Conservation (phyloP, 345 rosid genomes). For the Dovyalis caffra region DNA sequence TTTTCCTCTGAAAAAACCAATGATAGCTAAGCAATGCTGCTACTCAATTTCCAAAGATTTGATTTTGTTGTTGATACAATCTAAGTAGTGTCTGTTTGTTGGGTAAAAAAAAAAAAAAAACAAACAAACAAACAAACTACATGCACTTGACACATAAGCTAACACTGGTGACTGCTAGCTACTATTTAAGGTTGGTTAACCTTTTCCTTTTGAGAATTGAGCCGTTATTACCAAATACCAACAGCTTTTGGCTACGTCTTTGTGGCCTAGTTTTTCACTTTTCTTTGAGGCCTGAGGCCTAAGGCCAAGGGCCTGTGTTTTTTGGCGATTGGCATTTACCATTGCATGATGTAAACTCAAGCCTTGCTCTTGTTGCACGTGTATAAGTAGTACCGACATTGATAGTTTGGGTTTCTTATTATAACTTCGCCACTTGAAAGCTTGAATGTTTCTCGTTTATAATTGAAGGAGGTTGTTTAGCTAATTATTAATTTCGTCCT, state of each 20-base stretch:
- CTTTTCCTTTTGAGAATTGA: too few species aligned
- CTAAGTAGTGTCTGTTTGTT: neutral
- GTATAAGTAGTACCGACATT: neutral
- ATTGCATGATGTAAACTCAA: too few species aligned
- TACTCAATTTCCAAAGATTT: slow-evolving; percentile 16
- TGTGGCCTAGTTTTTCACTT: too few species aligned
- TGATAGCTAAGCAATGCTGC: neutral
- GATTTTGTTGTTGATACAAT: slow-evolving; percentile 15
- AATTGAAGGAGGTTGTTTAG: slow-evolving; percentile 4
- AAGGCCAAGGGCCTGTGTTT: too few species aligned
- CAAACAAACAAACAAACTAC: neutral
- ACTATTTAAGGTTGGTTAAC: too few species aligned
- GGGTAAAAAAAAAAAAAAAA: neutral
- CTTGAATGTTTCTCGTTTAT: neutral
- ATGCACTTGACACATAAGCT: neutral
- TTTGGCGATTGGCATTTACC: too few species aligned
- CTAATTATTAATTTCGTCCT: neutral
- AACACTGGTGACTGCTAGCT: neutral
- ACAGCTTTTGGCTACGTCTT: too few species aligned
- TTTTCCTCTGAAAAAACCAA: neutral
- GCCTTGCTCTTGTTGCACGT: too few species aligned
- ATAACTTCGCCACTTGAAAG: neutral
- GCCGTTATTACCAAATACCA: too few species aligned
- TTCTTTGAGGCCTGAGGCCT: too few species aligned
- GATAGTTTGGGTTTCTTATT: neutral